A percentile compares a stretch with the other conserved stretches of the same genome.
Conservation (phyloP, 352 stramenopile genomes). For the Globisporangium emineosum region DNA sequence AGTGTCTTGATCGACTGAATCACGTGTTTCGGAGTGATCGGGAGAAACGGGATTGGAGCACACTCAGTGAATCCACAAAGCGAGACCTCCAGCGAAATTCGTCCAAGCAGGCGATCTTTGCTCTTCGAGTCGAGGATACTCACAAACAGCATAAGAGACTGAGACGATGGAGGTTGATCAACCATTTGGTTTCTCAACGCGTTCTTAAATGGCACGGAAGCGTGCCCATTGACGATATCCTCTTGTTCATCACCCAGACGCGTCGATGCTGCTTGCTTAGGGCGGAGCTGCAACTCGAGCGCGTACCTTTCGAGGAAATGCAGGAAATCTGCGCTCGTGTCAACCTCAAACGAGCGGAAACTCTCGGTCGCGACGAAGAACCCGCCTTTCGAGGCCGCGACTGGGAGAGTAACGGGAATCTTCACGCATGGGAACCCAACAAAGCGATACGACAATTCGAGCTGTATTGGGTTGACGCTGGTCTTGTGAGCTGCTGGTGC, state of each 20-base stretch:
- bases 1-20: background rate
- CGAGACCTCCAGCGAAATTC: slow-evolving; percentile 10
- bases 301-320: slow-evolving; percentile 9
- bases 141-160: background rate
- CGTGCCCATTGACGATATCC: background rate
- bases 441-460: slow-evolving; percentile 19
- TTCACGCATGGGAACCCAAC: slow-evolving; percentile 15
- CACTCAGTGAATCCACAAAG: background rate
- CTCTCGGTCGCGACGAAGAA: slow-evolving; percentile 11
- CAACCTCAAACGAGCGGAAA: slow-evolving; percentile 8
- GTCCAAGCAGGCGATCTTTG: slow-evolving; percentile 9
- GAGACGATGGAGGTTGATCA: background rate
- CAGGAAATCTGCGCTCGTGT: slow-evolving; percentile 7
- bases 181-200: background rate
- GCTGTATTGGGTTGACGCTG: background rate
- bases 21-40: background rate
- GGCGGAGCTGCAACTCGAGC: slow-evolving; percentile 5
- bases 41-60: background rate
- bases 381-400: slow-evolving; percentile 4
- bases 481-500: background rate
- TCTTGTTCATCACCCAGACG: background rate
- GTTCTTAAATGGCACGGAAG: background rate
- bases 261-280: too few species aligned
- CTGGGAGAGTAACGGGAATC: background rate
- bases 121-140: slow-evolving; percentile 7